phyloP scores from a whole-genome alignment of 1,139 yeast genomes.

The Hemisphaericaspora xylofermentans region DNA sequence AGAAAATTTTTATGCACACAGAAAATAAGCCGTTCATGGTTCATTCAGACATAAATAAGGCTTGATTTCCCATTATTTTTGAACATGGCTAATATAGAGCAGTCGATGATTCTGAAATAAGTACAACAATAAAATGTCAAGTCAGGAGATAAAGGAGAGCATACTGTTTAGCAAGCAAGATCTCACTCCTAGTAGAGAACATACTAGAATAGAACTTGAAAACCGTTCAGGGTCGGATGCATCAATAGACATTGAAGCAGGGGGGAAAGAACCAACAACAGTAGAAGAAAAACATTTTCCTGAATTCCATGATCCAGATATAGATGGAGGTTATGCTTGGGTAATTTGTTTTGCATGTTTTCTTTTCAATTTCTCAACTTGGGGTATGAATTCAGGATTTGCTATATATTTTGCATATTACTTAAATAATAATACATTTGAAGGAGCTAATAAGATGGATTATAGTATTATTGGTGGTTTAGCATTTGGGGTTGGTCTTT shows the following conservation, averaged over 20 bases:
- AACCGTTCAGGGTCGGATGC: constrained; percentile 39
- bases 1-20: background rate
- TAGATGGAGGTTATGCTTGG: constrained; percentile 53
- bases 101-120: too few relatives aligned
- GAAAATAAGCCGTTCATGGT: too few relatives aligned
- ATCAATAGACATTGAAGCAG: constrained; percentile 23
- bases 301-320: constrained; percentile 7
- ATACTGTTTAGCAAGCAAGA: background rate
- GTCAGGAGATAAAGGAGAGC: background rate
- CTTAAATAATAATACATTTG: constrained; percentile 31
- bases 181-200: constrained; percentile 1
- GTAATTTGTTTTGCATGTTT: constrained; percentile 42
- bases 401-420: constrained; percentile 53
- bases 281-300: background rate
- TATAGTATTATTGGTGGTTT: constrained; percentile 44
- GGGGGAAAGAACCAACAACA: constrained; percentile 1
- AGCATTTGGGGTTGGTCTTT: constrained; percentile 38
- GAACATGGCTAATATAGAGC: too few relatives aligned
- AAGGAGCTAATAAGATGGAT: constrained; percentile 43
- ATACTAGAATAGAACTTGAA: constrained; percentile 29
- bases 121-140: too few relatives aligned
- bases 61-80: background rate
- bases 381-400: constrained; percentile 57
- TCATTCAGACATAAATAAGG: too few relatives aligned
- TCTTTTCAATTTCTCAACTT: constrained; percentile 44